Conservation (phyloP, 805 yeast species). For the Kodamaea laetipori region DNA sequence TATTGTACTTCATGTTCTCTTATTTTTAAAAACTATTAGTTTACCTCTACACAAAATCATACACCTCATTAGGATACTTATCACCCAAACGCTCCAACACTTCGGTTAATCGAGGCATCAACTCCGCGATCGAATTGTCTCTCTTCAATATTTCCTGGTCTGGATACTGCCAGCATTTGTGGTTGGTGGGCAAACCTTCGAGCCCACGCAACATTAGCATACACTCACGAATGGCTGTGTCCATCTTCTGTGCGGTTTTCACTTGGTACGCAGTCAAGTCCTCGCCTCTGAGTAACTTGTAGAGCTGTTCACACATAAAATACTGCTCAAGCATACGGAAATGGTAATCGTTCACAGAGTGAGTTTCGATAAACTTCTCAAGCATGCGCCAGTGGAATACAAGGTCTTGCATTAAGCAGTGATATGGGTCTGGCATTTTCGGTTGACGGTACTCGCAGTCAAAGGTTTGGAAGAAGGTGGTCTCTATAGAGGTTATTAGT, state of each 20-base stretch:
- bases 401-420: slow-evolving; percentile 6
- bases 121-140: slow-evolving; percentile 6
- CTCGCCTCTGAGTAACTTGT: slow-evolving; percentile 6
- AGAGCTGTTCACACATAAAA: slow-evolving; percentile 7
- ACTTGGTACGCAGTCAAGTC: slow-evolving; percentile 2
- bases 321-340: slow-evolving; percentile 10
- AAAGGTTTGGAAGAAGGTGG: neutral
- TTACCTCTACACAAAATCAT: slow-evolving; percentile 7
- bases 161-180: slow-evolving; percentile 1
- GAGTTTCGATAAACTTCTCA: slow-evolving; percentile 2
- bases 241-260: slow-evolving; percentile 1
- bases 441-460: neutral
- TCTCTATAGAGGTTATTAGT: neutral
- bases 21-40: too few relatives aligned
- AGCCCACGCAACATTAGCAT: slow-evolving; percentile 7
- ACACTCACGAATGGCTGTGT: slow-evolving; percentile 10
- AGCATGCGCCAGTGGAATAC: slow-evolving; percentile 11
- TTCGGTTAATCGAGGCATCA: slow-evolving; percentile 5
- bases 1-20: too few relatives aligned
- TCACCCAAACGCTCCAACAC: slow-evolving; percentile 4
- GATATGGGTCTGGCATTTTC: neutral
- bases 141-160: slow-evolving; percentile 6
- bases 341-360: slow-evolving; percentile 2
- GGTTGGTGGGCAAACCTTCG: neutral
- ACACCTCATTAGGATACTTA: slow-evolving; percentile 6